phyloP scores from a whole-genome alignment of 176 grass and related monocot genomes.

The Oryza rufipogon region DNA sequence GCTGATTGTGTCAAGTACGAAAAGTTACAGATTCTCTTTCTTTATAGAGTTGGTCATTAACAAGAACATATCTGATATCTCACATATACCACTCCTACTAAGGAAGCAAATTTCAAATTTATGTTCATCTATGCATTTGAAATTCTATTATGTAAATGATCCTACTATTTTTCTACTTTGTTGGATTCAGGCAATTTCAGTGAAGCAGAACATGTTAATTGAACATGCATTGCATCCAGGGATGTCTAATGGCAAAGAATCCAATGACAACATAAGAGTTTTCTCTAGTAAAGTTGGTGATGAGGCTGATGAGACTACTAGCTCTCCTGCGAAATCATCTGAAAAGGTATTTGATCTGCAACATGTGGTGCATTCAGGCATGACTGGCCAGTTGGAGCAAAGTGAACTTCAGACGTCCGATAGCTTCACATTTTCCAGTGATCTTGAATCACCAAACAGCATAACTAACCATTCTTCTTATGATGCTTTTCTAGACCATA shows the following conservation, averaged over 20 bases:
- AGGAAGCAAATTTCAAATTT: neutral
- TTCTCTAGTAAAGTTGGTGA: constrained; percentile 45
- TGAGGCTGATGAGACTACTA: neutral
- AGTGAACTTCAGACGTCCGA: constrained; percentile 24
- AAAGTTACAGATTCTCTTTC: neutral
- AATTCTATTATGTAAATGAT: neutral
- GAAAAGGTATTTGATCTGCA: constrained; percentile 13
- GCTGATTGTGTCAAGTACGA: neutral
- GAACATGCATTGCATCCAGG: constrained; percentile 52
- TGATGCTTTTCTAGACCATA: constrained; percentile 62
- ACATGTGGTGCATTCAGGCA: constrained; percentile 10
- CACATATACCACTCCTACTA: neutral
- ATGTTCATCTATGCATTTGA: constrained; percentile 14
- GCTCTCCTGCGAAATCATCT: constrained; percentile 12
- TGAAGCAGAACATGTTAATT: constrained; percentile 92
- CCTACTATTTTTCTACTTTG: constrained; percentile 22
- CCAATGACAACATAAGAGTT: constrained; percentile 44
- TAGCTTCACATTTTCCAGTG: constrained; percentile 27
- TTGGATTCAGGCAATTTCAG: constrained; percentile 74
- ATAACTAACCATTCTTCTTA: constrained; percentile 31
- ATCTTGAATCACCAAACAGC: constrained; percentile 20
- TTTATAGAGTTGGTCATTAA: neutral
- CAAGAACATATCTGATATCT: neutral
- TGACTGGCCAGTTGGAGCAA: constrained; percentile 5
- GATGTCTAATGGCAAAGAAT: constrained; percentile 25